phyloP scores from a whole-genome alignment of 805 yeast genomes.

The Teunomyces funiuensis region DNA sequence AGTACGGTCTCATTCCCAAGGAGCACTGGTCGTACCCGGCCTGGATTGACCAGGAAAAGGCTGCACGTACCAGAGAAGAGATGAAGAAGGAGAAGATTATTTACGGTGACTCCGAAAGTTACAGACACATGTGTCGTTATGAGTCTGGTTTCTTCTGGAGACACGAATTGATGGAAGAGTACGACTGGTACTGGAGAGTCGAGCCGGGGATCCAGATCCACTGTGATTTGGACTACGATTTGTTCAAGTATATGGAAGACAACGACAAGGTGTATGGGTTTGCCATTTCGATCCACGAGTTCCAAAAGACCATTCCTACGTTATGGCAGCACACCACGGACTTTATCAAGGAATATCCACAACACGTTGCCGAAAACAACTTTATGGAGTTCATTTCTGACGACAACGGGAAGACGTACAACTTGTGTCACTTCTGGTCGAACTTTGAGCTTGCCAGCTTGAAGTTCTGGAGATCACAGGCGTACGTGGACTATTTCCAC shows the following conservation, averaged over 20 bases:
- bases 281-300: constrained; percentile 80
- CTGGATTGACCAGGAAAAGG: constrained; percentile 75
- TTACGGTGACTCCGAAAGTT: constrained; percentile 72
- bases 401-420: constrained; percentile 67
- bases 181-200: constrained; percentile 92
- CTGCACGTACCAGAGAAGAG: constrained; percentile 58
- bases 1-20: constrained; percentile 74
- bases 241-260: constrained; percentile 75
- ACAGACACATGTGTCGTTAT: constrained; percentile 91
- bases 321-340: constrained; percentile 76
- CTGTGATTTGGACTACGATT: constrained; percentile 85
- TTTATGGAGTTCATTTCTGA: constrained; percentile 68
- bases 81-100: constrained; percentile 60
- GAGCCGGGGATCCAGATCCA: constrained; percentile 80
- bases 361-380: constrained; percentile 60
- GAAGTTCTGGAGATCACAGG: constrained; percentile 71
- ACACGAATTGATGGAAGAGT: constrained; percentile 69
- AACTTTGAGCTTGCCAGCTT: constrained; percentile 81
- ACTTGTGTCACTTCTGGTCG: constrained; percentile 89
- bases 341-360: constrained; percentile 60
- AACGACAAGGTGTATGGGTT: constrained; percentile 83
- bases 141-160: constrained; percentile 88
- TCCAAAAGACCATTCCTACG: constrained; percentile 80
- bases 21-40: constrained; percentile 88
- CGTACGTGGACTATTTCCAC: constrained; percentile 69